A percentile compares a stretch with the other conserved stretches of the same genome.
These are phyloP conservation scores for Zygosaccharomyces gambellarensis DNA, from an alignment of 805 yeast species.

Conservation along the genomic window DNA sequence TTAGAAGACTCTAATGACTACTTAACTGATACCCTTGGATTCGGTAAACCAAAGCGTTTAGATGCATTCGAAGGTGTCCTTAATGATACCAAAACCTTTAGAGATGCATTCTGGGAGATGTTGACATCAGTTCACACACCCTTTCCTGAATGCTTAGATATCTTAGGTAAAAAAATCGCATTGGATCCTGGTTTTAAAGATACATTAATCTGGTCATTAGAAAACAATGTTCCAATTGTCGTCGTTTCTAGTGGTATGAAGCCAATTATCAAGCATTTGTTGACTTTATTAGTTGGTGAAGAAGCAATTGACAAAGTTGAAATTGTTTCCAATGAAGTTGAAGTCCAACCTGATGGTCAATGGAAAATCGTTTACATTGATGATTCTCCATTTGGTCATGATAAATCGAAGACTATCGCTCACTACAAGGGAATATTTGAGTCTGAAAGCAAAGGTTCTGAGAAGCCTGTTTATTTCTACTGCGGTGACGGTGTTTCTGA, in stretches of 20 bases:
- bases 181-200: constrained; percentile 88
- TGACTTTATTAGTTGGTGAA: constrained; percentile 68
- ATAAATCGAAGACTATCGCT: constrained; percentile 78
- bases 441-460: constrained; percentile 28
- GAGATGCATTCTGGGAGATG: constrained; percentile 84
- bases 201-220: constrained; percentile 74
- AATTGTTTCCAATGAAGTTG: constrained; percentile 77
- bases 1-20: constrained; percentile 91
- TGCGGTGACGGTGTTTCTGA: constrained; percentile 99
- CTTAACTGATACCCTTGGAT: constrained; percentile 83
- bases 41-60: constrained; percentile 65
- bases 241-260: constrained; percentile 92
- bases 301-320: constrained; percentile 68
- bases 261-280: constrained; percentile 78
- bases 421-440: constrained; percentile 34
- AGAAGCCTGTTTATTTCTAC: constrained; percentile 68
- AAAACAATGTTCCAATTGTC: constrained; percentile 70
- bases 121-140: constrained; percentile 71
- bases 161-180: constrained; percentile 56
- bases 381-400: constrained; percentile 89
- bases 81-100: constrained; percentile 59
- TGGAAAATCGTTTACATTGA: constrained; percentile 89
- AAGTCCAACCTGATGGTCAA: constrained; percentile 46
- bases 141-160: constrained; percentile 75
- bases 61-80: constrained; percentile 69